Conservation (phyloP, 176 grass and related monocot species). For the Pontederia paniculata region DNA sequence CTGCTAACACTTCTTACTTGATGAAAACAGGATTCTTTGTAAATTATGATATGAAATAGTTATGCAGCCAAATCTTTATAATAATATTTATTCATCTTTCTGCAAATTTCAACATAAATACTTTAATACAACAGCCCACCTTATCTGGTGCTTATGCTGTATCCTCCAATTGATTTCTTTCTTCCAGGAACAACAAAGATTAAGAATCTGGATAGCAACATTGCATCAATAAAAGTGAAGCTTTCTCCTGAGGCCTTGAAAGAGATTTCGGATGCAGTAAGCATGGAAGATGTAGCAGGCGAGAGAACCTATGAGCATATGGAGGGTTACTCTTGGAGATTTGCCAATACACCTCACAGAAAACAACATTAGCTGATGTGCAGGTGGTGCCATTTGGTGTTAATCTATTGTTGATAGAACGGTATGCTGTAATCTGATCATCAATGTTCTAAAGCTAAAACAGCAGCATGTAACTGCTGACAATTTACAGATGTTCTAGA, state of each 20-base stretch:
- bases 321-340: conserved; percentile 41
- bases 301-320: conserved; percentile 32
- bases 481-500: no score
- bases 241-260: not conserved
- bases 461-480: no score
- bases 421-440: no score
- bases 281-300: conserved; percentile 36
- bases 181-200: conserved; percentile 1
- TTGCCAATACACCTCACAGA: conserved; percentile 51
- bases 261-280: conserved; percentile 27
- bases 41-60: no score
- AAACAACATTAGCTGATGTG: no score
- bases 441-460: no score
- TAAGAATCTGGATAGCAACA: conserved; percentile 4
- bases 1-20: no score
- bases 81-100: no score
- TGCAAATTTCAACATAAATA: not conserved
- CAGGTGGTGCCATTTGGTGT: no score
- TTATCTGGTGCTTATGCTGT: not conserved
- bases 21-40: no score
- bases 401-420: no score
- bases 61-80: no score
- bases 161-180: not conserved
- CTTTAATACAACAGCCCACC: not conserved
- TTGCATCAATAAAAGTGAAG: conserved; percentile 1